phyloP scores from a whole-genome alignment of 352 stramenopile species.

The Phytophthora multivora region DNA sequence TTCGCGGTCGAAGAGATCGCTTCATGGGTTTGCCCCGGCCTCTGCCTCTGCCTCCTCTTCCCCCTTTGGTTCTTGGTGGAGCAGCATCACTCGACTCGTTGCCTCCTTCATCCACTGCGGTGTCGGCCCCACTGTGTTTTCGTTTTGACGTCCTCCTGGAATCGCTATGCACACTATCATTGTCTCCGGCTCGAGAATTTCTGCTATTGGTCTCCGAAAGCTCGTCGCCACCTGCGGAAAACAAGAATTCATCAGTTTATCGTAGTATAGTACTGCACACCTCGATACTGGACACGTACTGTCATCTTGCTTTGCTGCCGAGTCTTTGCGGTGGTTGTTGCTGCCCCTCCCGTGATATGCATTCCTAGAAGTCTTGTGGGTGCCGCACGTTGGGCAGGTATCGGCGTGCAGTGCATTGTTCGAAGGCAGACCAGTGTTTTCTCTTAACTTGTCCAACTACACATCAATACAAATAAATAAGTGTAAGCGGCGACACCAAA shows the following conservation, averaged over 20 bases:
- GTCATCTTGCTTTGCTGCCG: slow-evolving; percentile 31
- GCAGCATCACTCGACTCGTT: slow-evolving; percentile 60
- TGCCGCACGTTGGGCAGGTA: slow-evolving; percentile 44
- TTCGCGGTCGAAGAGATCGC: slow-evolving; percentile 64
- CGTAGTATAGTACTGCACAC: background rate
- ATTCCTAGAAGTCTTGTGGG: slow-evolving; percentile 22
- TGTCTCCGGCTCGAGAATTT: slow-evolving; percentile 26
- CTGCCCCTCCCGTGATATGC: slow-evolving; percentile 9
- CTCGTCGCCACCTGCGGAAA: slow-evolving; percentile 26
- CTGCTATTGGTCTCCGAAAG: slow-evolving; percentile 33
- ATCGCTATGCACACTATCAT: slow-evolving; percentile 37
- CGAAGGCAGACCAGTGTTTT: slow-evolving; percentile 32
- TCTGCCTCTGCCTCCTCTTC: slow-evolving; percentile 1
- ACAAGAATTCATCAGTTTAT: slow-evolving; percentile 10
- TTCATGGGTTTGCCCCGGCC: slow-evolving; percentile 20
- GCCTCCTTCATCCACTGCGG: slow-evolving; percentile 46
- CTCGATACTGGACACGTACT: slow-evolving; percentile 26
- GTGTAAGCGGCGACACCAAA: slow-evolving; percentile 2
- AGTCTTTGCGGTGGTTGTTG: slow-evolving; percentile 30
- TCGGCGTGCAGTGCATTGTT: slow-evolving; percentile 10
- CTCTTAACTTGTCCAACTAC: slow-evolving; percentile 70
- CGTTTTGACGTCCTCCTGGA: slow-evolving; percentile 17
- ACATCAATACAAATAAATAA: slow-evolving; percentile 5
- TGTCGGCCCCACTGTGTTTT: slow-evolving; percentile 35
- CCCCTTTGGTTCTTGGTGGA: slow-evolving; percentile 23